These are phyloP conservation scores for Penicillium coffeae DNA, from an alignment of 495 filamentous ascomycete genomes.

Conservation along the genomic window DNA sequence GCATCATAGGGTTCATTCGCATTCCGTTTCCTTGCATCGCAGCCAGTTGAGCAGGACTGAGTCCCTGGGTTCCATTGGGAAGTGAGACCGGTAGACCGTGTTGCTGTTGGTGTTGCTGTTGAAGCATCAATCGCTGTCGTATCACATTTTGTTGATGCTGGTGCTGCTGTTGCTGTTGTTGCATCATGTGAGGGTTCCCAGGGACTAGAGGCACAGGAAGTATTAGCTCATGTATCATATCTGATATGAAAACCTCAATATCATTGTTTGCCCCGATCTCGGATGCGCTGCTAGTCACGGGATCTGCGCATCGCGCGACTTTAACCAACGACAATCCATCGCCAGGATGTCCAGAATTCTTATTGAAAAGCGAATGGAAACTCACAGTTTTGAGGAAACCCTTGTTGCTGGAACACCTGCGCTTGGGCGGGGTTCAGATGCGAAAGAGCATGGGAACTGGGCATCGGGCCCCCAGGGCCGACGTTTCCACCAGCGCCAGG, in stretches of 20 bases:
- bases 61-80: slow-evolving; percentile 56
- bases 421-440: slow-evolving; percentile 69
- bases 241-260: not conserved
- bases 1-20: slow-evolving; percentile 40
- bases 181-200: slow-evolving; percentile 51
- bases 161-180: slow-evolving; percentile 44
- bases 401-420: slow-evolving; percentile 60
- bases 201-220: slow-evolving; percentile 28
- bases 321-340: not conserved
- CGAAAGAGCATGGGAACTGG: slow-evolving; percentile 73
- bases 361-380: too few species aligned
- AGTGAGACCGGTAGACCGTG: slow-evolving; percentile 52
- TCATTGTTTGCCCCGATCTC: not conserved
- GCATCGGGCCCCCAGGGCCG: slow-evolving; percentile 53
- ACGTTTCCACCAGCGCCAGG: slow-evolving; percentile 52
- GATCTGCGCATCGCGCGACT: not conserved
- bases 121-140: slow-evolving; percentile 49
- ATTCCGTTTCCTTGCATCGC: slow-evolving; percentile 51
- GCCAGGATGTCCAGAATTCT: not conserved
- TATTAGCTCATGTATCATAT: not conserved
- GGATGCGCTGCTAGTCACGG: not conserved
- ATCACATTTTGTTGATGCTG: slow-evolving; percentile 38
- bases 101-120: slow-evolving; percentile 48
- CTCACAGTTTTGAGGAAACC: slow-evolving; percentile 43
- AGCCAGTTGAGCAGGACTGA: slow-evolving; percentile 53